These are phyloP conservation scores for Fusarium sp. DNA, from an alignment of 2,329 filamentous ascomycete genomes.

Conservation along the genomic window DNA sequence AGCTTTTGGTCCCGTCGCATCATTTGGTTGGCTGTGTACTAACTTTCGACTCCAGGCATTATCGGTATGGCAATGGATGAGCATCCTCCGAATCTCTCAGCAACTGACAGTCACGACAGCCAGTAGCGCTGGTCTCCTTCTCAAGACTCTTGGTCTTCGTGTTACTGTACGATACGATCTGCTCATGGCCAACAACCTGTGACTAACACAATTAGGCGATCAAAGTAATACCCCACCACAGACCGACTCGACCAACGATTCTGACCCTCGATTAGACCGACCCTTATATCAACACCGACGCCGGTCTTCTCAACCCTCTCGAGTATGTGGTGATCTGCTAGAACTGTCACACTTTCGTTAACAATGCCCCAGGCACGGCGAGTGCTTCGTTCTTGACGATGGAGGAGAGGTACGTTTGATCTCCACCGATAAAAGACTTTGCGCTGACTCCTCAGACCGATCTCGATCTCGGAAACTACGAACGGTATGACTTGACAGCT, in stretches of 20 bases:
- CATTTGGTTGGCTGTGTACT: slow-evolving; percentile 7
- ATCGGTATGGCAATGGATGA: slow-evolving; percentile 22
- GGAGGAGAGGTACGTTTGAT: slow-evolving; percentile 51
- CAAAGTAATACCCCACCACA: slow-evolving; percentile 20
- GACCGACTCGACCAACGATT: background rate
- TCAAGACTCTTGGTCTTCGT: slow-evolving; percentile 84
- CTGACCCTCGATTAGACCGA: slow-evolving; percentile 60
- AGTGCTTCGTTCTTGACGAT: slow-evolving; percentile 89
- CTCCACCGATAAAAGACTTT: background rate
- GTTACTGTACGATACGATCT: slow-evolving; percentile 59
- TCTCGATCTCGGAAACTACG: slow-evolving; percentile 70
- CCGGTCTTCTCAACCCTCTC: slow-evolving; percentile 49
- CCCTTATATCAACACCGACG: slow-evolving; percentile 60
- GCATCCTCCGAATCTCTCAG: background rate
- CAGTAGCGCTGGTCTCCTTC: slow-evolving; percentile 71
- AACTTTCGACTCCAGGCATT: slow-evolving; percentile 25
- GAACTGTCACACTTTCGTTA: background rate
- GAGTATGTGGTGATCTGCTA: slow-evolving; percentile 45
- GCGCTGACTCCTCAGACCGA: slow-evolving; percentile 55
- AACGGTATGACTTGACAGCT: slow-evolving; percentile 52
- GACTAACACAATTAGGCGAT: slow-evolving; percentile 40
- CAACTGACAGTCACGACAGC: slow-evolving; percentile 30
- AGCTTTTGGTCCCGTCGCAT: slow-evolving; percentile 4
- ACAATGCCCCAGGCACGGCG: slow-evolving; percentile 75
- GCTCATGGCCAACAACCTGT: background rate